These are phyloP conservation scores for Kwoniella bestiolae DNA, from an alignment of 768 basidiomycete genomes.

Conservation along the genomic window DNA sequence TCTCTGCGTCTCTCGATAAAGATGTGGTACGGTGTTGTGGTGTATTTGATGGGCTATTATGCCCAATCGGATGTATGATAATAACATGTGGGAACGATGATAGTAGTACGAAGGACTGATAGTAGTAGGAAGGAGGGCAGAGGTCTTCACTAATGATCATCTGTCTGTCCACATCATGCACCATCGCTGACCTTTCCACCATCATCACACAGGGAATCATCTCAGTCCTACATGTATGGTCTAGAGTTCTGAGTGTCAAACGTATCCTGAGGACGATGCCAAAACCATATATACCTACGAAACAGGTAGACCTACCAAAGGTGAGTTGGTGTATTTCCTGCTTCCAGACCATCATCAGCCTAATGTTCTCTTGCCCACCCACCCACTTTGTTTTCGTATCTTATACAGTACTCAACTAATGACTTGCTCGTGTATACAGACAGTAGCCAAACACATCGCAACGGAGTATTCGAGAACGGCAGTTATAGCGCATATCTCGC, in stretches of 20 bases:
- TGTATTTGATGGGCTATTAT: no score
- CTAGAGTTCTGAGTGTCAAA: slow-evolving; percentile 40
- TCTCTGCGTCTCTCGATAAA: background rate
- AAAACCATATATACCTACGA: slow-evolving; percentile 57
- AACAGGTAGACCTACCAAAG: slow-evolving; percentile 52
- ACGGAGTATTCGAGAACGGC: slow-evolving; percentile 56
- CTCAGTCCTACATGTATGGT: slow-evolving; percentile 40
- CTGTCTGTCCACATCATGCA: no score
- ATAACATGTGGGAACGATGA: no score
- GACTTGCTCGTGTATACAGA: slow-evolving; percentile 22
- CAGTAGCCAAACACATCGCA: slow-evolving; percentile 54
- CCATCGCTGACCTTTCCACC: background rate
- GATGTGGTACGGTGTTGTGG: no score
- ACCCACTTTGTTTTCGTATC: no score
- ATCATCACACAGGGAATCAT: slow-evolving; percentile 29
- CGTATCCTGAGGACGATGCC: slow-evolving; percentile 53
- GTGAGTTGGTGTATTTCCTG: slow-evolving; percentile 30
- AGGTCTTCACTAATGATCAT: no score
- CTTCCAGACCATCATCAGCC: background rate
- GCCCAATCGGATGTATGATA: no score
- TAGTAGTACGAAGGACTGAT: background rate
- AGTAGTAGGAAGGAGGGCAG: background rate
- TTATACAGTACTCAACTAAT: background rate
- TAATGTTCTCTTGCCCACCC: no score
- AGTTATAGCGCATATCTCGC: slow-evolving; percentile 56